Evolutionary conservation across 2,329 filamentous ascomycete genomes (phyloP).

Genomic region (Microcyclospora tardicrescens): DNA sequence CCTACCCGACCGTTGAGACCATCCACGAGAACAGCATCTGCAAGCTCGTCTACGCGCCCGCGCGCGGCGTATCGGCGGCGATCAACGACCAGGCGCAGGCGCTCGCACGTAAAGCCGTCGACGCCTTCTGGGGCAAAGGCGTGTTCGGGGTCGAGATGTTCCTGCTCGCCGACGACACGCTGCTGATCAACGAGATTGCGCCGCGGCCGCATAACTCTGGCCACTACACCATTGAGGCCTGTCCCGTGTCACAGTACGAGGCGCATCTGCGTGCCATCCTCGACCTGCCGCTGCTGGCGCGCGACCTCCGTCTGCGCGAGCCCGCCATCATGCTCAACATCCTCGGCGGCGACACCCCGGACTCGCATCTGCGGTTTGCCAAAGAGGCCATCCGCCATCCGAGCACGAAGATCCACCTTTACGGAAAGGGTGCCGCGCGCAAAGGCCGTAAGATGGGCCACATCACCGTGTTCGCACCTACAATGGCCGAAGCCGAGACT

Average conservation of each 20-base stretch:
- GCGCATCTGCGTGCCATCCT: constrained; percentile 79
- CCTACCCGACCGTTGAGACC: constrained; percentile 87
- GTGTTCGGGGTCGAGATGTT: constrained; percentile 98
- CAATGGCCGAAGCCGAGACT: constrained; percentile 53
- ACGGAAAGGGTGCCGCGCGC: constrained; percentile 75
- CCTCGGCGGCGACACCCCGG: constrained; percentile 52
- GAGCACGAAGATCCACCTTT: constrained; percentile 61
- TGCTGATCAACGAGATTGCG: constrained; percentile 79
- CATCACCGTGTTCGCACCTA: constrained; percentile 64
- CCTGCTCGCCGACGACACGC: constrained; percentile 54
- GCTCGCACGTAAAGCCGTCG: constrained; percentile 66
- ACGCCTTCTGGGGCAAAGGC: constrained; percentile 71
- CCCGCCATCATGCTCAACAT: constrained; percentile 69
- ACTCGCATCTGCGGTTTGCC: constrained; percentile 50
- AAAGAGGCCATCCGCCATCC: constrained; percentile 43
- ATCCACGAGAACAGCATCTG: constrained; percentile 93
- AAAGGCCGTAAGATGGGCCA: constrained; percentile 92
- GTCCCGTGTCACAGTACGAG: constrained; percentile 81
- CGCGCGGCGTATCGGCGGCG: constrained; percentile 51
- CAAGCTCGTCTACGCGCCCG: constrained; percentile 80
- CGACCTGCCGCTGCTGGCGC: constrained; percentile 43
- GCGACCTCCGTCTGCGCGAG: constrained; percentile 44
- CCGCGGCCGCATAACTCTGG: constrained; percentile 82
- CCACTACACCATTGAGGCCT: constrained; percentile 89
- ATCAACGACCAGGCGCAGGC: constrained; percentile 56